Base-by-base conservation (phyloP, 306 rosid species). In the Phaseolus lunatus region DNA sequence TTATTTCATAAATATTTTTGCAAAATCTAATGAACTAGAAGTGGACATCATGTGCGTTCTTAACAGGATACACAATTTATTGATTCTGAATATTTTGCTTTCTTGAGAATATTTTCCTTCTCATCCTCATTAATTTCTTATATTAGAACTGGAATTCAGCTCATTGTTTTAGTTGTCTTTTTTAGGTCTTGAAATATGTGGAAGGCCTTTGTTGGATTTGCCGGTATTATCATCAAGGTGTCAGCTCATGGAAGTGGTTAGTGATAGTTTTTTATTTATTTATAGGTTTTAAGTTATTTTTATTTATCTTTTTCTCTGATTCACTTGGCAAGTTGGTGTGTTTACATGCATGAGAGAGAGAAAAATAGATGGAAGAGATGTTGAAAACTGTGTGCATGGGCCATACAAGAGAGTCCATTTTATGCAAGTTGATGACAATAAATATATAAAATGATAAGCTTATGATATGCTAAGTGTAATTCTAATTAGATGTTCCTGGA, bases 151-250 rank as follows among this genome's bases (percentile, higher is more conserved):
- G 59, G 79, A 49, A 81, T 45, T 59, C 22, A n/a, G 79, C 58
- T 76, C 19, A 74, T 56, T 45, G 44, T 35, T 64, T 22, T 74
- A 26, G 26, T 62, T 69, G 39, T 81, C 76, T 85, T 86, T 85
- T 86, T 80, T 82, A 92, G 97, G 90, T 89, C 78, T 81, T 84
- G 84, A 92, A 86, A 66, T 92, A 86, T 79, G 93, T 90, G 24
- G 97, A 92, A 85, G 97, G 97, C 70, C 87, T 92, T 71, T 87
- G 95, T 77, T 92, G 97, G 97, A 91, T 92, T 37, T 89, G 93
- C 75, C 89, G 87, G 26, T 92, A 92, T 76, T 92, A 92, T 82
- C 90, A 85, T 81, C 91, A 90, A 79, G 97, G 97, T 45, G 93
- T 92, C 62, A 83, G 95, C 88, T 92, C 95, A 39, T 92, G 97